Base-by-base conservation (phyloP, 1,284 basidiomycete species). In the Kwoniella shivajii region DNA sequence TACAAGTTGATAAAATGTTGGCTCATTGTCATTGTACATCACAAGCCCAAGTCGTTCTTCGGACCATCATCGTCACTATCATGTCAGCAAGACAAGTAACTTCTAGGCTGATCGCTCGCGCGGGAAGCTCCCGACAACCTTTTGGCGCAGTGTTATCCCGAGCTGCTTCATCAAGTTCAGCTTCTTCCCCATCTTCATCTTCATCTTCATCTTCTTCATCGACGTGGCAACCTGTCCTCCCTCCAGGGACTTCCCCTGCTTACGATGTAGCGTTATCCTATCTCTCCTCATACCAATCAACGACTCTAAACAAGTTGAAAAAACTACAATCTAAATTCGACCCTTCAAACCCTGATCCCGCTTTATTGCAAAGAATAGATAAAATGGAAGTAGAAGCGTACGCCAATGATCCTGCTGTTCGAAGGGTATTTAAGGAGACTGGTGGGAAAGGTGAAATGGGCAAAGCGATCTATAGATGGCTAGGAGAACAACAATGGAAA, bases 401-500 rank as follows among this genome's bases (percentile, higher is more conserved):
- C 50, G 61, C 76, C 34, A 72, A 75, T 58, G 71, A 77, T 61
- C 77, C 77, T 9, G 63, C 67, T 4, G 61, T 66, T 13, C 46
- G 77, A 49, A 58, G 69, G 44, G 38, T 50, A 37, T 76, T 76
- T 62, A 53, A 58, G 9, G 73, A 75, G 52, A 69, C 68, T 1
- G 60, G 54, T 4, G 74, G 74, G 1, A 53, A 58, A 41, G 70
- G 71, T 4, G 76, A 80, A 63, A 74, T 82, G 58, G 69, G 73
- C 18, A 72, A 84, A 60, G 82, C 85, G 0, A 85, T 89, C 1
- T 88, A 92, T 73, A 83, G 92, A 20, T 85, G 90, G 72, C 79
- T 98, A 22, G 80, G 88, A 3, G 90, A 97, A 77, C 84, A 89
- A 64, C 81, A 83, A 57, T 98, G 95, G 95, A 82, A 89, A 49